Evolutionary conservation across 1,284 basidiomycete genomes (phyloP).

Genomic region (Ceratobasidium sp.): DNA sequence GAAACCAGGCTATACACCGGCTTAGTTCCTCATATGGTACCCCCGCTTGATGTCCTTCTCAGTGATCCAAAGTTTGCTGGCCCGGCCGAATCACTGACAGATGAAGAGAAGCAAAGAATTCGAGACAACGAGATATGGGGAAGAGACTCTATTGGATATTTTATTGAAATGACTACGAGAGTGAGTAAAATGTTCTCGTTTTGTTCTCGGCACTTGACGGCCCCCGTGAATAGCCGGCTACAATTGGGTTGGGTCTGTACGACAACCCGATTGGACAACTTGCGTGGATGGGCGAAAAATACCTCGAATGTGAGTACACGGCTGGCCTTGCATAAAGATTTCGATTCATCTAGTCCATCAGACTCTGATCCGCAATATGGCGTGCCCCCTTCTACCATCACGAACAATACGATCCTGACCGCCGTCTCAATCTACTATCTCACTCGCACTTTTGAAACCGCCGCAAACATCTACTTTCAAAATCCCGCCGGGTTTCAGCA

Average conservation of each 20-base stretch:
- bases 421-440: conserved; percentile 41
- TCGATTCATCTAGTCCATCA: not conserved
- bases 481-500: conserved; percentile 22
- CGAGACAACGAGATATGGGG: not conserved
- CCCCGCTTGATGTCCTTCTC: not conserved
- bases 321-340: not conserved
- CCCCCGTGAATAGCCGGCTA: no score
- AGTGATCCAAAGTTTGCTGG: not conserved
- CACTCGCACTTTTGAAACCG: conserved; percentile 37
- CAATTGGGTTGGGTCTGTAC: conserved; percentile 38
- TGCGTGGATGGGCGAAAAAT: conserved; percentile 41
- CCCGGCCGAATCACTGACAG: not conserved
- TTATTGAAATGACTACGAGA: conserved; percentile 28
- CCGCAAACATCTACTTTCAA: conserved; percentile 36
- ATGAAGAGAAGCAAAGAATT: conserved; percentile 5
- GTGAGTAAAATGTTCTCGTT: conserved; percentile 16
- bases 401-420: conserved; percentile 35
- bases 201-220: no score
- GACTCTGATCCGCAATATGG: conserved; percentile 6
- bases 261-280: conserved; percentile 41
- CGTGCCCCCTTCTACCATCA: not conserved
- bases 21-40: conserved; percentile 30
- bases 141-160: conserved; percentile 18
- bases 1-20: conserved; percentile 21
- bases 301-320: conserved; percentile 16